Percentiles rank a stretch among this genome's conserved stretches.
These are phyloP conservation scores for Cladochytrium replicatum DNA, from an alignment of 192 early-diverging fungal species.

Conservation along the genomic window DNA sequence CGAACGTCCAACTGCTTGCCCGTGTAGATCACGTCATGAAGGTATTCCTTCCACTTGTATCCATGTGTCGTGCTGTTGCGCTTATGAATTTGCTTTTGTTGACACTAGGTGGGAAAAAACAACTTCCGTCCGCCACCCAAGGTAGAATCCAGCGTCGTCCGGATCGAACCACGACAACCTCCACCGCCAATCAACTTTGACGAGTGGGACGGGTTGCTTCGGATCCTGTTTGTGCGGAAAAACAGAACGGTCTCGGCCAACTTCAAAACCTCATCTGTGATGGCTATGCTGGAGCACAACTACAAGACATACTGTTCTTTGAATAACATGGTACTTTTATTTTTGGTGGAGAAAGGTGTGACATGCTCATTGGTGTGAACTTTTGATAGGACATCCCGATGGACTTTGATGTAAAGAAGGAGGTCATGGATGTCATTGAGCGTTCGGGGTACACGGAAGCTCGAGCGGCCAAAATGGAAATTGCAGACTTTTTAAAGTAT, in stretches of 20 bases:
- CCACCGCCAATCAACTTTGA: slow-evolving; percentile 90
- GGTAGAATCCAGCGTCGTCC: slow-evolving; percentile 91
- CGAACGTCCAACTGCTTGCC: slow-evolving; percentile 87
- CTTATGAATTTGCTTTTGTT: no score
- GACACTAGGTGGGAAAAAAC: slow-evolving; percentile 71
- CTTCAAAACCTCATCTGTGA: slow-evolving; percentile 77
- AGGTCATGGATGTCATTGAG: slow-evolving; percentile 63
- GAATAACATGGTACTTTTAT: slow-evolving; percentile 64
- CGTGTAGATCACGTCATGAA: slow-evolving; percentile 97
- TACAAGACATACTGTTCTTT: slow-evolving; percentile 88
- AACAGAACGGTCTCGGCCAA: slow-evolving; percentile 87
- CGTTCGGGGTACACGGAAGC: slow-evolving; percentile 53
- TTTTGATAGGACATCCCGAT: slow-evolving; percentile 48
- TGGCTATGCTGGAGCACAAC: slow-evolving; percentile 90
- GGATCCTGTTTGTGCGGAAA: slow-evolving; percentile 86
- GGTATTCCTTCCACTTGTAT: no score
- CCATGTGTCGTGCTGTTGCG: no score
- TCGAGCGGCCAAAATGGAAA: slow-evolving; percentile 85
- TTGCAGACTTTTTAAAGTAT: slow-evolving; percentile 87
- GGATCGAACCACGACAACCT: slow-evolving; percentile 85
- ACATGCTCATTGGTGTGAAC: background rate
- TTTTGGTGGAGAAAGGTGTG: background rate
- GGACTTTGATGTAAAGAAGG: slow-evolving; percentile 77
- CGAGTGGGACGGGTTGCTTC: slow-evolving; percentile 94
- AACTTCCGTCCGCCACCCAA: slow-evolving; percentile 97